Conservation (phyloP, 1,284 basidiomycete species). For the Coniferiporia sulphurascens region DNA sequence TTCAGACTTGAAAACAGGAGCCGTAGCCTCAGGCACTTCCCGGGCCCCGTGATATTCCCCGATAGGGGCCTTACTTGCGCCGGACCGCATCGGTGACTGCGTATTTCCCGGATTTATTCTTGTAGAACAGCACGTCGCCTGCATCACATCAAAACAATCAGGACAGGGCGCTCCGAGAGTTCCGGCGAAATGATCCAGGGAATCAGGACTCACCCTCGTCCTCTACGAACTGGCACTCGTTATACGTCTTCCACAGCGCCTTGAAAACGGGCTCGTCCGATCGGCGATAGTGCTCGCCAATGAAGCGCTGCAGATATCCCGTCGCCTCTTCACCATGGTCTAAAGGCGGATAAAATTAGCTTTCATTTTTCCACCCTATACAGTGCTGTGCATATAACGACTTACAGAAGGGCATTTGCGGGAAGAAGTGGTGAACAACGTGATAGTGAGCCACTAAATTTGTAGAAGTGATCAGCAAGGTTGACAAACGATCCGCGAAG, state of each 20-base stretch:
- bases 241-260: slow-evolving; percentile 54
- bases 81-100: background rate
- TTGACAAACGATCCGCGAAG: background rate
- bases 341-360: slow-evolving; percentile 4
- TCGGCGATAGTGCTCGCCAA: slow-evolving; percentile 47
- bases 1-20: background rate
- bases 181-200: background rate
- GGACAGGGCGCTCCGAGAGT: slow-evolving; percentile 19
- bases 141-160: slow-evolving; percentile 17
- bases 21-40: background rate
- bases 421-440: slow-evolving; percentile 35
- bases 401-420: slow-evolving; percentile 32
- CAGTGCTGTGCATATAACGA: background rate
- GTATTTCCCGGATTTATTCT: slow-evolving; percentile 45
- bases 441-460: slow-evolving; percentile 38
- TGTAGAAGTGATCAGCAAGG: background rate
- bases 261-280: slow-evolving; percentile 46
- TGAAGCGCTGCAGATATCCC: slow-evolving; percentile 43
- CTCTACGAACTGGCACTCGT: slow-evolving; percentile 67
- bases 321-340: slow-evolving; percentile 51
- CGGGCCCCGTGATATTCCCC: background rate
- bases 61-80: background rate
- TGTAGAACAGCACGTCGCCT: slow-evolving; percentile 59
- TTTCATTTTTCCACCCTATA: background rate
- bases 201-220: slow-evolving; percentile 35